Conservation (phyloP, 768 basidiomycete genomes). For the Rhodotorula babjevae region DNA sequence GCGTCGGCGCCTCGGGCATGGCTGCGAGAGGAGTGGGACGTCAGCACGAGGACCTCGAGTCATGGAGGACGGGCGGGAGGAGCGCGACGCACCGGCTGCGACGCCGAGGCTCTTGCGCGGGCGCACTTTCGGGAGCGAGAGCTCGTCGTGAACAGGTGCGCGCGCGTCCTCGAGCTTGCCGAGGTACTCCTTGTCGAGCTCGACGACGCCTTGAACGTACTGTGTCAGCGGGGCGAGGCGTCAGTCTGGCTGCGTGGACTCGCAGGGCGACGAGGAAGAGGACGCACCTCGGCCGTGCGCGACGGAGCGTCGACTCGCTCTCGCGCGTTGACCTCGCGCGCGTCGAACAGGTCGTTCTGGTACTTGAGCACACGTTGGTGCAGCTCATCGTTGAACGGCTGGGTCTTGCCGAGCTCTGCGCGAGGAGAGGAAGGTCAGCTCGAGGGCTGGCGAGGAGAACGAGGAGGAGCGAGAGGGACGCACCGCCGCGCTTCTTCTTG, state of each 20-base stretch:
- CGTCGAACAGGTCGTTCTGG: constrained; percentile 24
- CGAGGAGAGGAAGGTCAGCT: no score
- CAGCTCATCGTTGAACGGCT: constrained; percentile 15
- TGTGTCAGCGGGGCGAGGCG: background rate
- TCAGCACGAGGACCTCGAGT: no score
- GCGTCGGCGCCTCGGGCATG: background rate
- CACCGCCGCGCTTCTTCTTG: constrained; percentile 10
- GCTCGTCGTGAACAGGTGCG: background rate
- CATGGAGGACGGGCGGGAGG: no score
- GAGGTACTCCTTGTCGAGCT: background rate
- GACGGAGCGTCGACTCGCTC: constrained; percentile 14
- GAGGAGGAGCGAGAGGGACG: background rate
- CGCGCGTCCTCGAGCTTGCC: background rate
- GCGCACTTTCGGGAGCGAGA: background rate
- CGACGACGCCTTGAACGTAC: background rate
- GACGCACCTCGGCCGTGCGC: background rate
- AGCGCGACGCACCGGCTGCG: background rate
- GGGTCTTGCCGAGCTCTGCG: constrained; percentile 12
- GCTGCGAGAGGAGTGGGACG: fast-evolving
- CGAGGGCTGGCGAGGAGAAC: no score
- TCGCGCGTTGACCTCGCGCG: constrained; percentile 9
- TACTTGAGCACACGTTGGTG: constrained; percentile 17
- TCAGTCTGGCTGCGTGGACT: no score
- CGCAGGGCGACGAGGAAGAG: background rate
- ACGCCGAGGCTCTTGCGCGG: constrained; percentile 8